A percentile compares a stretch with the other conserved stretches of the same genome.
These are phyloP conservation scores for Saccharomyces uvarum DNA, from an alignment of 1,139 yeast genomes.

Conservation along the genomic window DNA sequence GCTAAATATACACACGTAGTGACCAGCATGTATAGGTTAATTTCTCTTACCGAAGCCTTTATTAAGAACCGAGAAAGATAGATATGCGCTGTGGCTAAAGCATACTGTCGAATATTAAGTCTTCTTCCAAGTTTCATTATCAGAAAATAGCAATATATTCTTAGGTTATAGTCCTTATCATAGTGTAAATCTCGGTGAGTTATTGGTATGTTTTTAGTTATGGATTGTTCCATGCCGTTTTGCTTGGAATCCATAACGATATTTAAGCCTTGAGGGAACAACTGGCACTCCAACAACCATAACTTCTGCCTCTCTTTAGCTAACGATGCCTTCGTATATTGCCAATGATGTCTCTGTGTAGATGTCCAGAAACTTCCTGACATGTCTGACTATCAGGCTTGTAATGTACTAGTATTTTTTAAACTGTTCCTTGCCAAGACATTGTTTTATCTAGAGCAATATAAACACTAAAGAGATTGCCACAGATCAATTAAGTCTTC, in stretches of 20 bases:
- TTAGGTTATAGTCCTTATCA: constrained; percentile 47
- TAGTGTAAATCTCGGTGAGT: constrained; percentile 40
- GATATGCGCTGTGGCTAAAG: constrained; percentile 82
- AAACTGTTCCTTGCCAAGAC: not conserved
- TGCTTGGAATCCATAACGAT: constrained; percentile 27
- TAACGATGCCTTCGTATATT: constrained; percentile 44
- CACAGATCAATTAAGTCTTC: not conserved
- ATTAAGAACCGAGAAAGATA: constrained; percentile 70
- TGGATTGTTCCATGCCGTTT: constrained; percentile 14
- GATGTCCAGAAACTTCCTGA: constrained; percentile 66
- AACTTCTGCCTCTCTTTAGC: constrained; percentile 35
- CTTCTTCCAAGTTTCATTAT: constrained; percentile 72
- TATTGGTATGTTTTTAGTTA: constrained; percentile 36
- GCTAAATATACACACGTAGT: constrained; percentile 85
- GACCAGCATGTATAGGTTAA: constrained; percentile 70
- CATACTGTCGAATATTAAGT: constrained; percentile 69
- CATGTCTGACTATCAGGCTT: constrained; percentile 29
- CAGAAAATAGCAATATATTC: constrained; percentile 62
- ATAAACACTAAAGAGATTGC: not conserved
- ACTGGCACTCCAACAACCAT: constrained; percentile 33
- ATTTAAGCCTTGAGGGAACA: constrained; percentile 30
- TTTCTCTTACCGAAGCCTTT: constrained; percentile 66
- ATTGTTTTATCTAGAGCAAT: not conserved
- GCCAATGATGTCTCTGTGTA: constrained; percentile 58
- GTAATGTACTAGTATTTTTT: not conserved